phyloP scores from a whole-genome alignment of 2,329 filamentous ascomycete species.

The Aspergillus glaucus region DNA sequence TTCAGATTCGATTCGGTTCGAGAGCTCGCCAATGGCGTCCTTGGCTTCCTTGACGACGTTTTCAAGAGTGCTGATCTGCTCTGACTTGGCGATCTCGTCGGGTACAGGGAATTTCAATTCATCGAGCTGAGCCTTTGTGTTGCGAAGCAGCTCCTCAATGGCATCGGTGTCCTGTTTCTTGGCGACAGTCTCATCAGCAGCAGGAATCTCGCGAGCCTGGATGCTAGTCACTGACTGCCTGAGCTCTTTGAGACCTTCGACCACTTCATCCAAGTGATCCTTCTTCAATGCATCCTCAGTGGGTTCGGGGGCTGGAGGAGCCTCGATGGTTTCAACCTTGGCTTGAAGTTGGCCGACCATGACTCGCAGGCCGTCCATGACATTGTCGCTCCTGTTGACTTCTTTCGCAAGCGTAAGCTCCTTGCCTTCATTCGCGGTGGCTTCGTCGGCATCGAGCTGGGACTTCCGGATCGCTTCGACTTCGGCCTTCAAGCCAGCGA shows the following conservation, averaged over 20 bases:
- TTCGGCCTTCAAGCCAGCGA: slow-evolving; percentile 68
- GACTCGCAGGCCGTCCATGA: slow-evolving; percentile 79
- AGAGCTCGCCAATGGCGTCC: slow-evolving; percentile 62
- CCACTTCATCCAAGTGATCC: slow-evolving; percentile 42
- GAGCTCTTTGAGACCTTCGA: slow-evolving; percentile 45
- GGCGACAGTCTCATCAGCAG: slow-evolving; percentile 48
- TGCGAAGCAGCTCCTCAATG: slow-evolving; percentile 82
- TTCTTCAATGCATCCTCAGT: slow-evolving; percentile 40
- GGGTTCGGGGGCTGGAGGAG: slow-evolving; percentile 36
- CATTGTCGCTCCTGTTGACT: slow-evolving; percentile 49
- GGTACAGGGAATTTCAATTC: slow-evolving; percentile 61
- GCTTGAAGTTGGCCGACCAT: slow-evolving; percentile 74
- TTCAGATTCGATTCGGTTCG: slow-evolving; percentile 59
- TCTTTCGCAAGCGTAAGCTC: slow-evolving; percentile 54
- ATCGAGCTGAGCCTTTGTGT: slow-evolving; percentile 82
- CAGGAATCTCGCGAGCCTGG: slow-evolving; percentile 36
- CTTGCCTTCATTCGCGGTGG: slow-evolving; percentile 45
- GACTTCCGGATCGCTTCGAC: slow-evolving; percentile 68
- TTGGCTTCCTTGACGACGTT: slow-evolving; percentile 67
- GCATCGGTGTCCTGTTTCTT: slow-evolving; percentile 81
- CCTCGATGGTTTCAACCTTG: slow-evolving; percentile 73
- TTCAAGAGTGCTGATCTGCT: slow-evolving; percentile 58
- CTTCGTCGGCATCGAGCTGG: slow-evolving; percentile 44
- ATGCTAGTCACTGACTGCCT: slow-evolving; percentile 54
- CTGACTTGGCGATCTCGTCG: slow-evolving; percentile 60